Base-by-base conservation (phyloP, 495 filamentous ascomycete genomes). In the Clohesyomyces aquaticus region DNA sequence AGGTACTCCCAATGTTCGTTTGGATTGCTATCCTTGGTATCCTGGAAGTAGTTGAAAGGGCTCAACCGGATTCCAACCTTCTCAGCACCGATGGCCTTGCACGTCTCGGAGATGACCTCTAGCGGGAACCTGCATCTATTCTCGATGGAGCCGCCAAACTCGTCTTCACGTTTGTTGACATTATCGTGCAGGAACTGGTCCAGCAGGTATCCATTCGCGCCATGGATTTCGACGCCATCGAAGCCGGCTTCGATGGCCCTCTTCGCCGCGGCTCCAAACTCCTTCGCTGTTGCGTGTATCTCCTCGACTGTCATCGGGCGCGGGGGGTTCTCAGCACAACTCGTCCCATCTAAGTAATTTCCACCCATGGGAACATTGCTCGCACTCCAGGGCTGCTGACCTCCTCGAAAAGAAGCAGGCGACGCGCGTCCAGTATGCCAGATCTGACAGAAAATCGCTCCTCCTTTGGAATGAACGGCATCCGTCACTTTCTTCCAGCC, bases 171-270 rank as follows among this genome's bases (percentile, higher is more conserved):
- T 25, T 67, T 77, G 72, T 85, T 85, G 60, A 78, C 76, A 21
- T 75, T 79, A 42, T 77, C 76, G 43, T 78, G 77, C 4, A 81
- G 73, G 70, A 86, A 85, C 66, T 84, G 81, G 47, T 84, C 82
- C 1, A 79, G 72, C 0, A 86, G 73, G 55, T 84, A 85, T 0
- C 83, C 83, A 58, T 85, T 82, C 4, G 77, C 82, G 68, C 77
- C 81, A 63, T 86, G 82, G 10, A 71, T 69, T 35, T 69, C 66
- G 25, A 69, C 49, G 11, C 55, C 61, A 26, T 69, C 66, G 38
- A 69, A 69, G 1, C 69, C 69, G 43, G 69, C 69, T 42, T 65
- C 65, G 23, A 65, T 14, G 6, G 66, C 69, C 10, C 58, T 28
- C 53, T 71, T 71, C 11, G 69, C 65, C 18, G 69, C 69, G 6